phyloP scores from a whole-genome alignment of 805 yeast genomes.

The Cyberlindnera bimundalis region DNA sequence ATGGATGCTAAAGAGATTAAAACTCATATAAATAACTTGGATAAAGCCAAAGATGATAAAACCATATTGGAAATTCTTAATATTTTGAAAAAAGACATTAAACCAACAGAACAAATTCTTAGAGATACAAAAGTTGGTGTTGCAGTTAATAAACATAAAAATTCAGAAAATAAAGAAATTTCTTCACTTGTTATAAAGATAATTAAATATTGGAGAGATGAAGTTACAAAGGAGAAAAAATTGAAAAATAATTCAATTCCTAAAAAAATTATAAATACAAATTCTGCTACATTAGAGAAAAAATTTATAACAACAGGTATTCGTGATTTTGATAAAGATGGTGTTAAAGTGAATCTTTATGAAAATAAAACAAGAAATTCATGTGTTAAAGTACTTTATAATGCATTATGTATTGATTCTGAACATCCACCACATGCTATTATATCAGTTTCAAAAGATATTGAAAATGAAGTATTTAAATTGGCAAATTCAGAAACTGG shows the following conservation, averaged over 20 bases:
- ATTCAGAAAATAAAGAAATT: constrained; percentile 63
- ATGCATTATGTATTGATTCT: constrained; percentile 84
- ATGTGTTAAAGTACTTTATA: constrained; percentile 78
- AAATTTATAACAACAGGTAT: constrained; percentile 50
- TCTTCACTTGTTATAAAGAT: constrained; percentile 72
- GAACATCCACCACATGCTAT: constrained; percentile 57
- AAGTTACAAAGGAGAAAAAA: constrained; percentile 63
- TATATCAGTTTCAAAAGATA: constrained; percentile 58
- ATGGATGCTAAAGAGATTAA: constrained; percentile 70
- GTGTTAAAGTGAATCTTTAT: constrained; percentile 65
- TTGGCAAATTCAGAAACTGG: constrained; percentile 51
- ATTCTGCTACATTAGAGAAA: constrained; percentile 20
- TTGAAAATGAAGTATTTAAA: constrained; percentile 69
- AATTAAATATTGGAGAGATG: constrained; percentile 87
- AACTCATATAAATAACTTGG: constrained; percentile 66
- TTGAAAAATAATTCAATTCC: constrained; percentile 5
- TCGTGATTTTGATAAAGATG: constrained; percentile 81
- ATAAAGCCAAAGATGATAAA: constrained; percentile 63
- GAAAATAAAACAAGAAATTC: constrained; percentile 80
- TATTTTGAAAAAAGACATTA: constrained; percentile 63
- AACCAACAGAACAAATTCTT: constrained; percentile 80
- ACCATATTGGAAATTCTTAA: constrained; percentile 64
- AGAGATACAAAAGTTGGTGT: constrained; percentile 97
- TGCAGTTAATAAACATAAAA: constrained; percentile 84
- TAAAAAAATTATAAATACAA: constrained; percentile 9